Base-by-base conservation (phyloP, 345 rosid species). In the Tarenaya hassleriana region DNA sequence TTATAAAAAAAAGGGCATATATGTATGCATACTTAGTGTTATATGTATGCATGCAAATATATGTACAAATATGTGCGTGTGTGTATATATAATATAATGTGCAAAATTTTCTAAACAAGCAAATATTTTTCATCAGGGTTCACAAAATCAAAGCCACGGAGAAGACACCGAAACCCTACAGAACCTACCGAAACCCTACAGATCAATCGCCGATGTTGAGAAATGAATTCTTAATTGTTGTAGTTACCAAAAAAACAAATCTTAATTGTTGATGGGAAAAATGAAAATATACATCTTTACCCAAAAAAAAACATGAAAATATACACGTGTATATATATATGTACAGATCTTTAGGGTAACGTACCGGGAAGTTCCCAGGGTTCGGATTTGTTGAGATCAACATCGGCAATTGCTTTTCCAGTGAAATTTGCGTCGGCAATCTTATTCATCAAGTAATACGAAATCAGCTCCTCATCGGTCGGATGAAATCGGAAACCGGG, bases 301-400 rank as follows among this genome's bases (percentile, higher is more conserved):
- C n/a, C n/a, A n/a, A n/a, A n/a, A n/a, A n/a, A n/a, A n/a, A n/a
- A n/a, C 14, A 34, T 29, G 11, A 1, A 27, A 32, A 17, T 2
- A 5, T 24, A 24, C 4, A 13, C 7, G n/a, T 16, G 46, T 3
- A 10, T 7, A 4, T 10, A 47, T 34, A 12, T 42, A 35, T 39
- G n/a, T n/a, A n/a, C n/a, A 14, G 24, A n/a, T 41, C 5, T 57
- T 29, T 47, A 24, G 53, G 52, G 49, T 34, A 21, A 47, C 63
- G 10, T 76, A 88, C 98, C 98, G 50, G 98, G 98, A 67, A 92
- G 97, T 61, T 92, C 98, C 98, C 98, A 92, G 0, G 98, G 98
- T 62, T 92, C 98, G 12, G 73, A 85, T 70, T 92, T 92, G 80
- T 92, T 92, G 73, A 92, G 94, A 76, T 92, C 98, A 60, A 92